Percentiles rank a stretch among this genome's conserved stretches.
Conservation (phyloP, 2,329 filamentous ascomycete genomes). For the Apiospora koreana region DNA sequence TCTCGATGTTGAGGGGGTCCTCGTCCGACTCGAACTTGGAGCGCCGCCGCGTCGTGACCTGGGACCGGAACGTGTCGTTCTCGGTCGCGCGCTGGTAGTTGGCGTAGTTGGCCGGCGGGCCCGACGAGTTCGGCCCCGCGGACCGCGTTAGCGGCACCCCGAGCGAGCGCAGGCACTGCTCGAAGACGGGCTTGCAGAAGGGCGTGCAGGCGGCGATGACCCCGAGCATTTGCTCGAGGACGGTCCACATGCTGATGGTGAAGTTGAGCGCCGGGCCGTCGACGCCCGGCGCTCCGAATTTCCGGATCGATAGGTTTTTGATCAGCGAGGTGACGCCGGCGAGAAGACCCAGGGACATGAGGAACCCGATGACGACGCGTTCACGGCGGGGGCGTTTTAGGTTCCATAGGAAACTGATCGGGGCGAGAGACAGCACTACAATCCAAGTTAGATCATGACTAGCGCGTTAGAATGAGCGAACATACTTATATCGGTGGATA, state of each 20-base stretch:
- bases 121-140: not conserved
- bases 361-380: slow-evolving; percentile 3
- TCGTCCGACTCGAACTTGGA: not conserved
- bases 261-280: not conserved
- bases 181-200: slow-evolving; percentile 9
- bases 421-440: slow-evolving; percentile 2
- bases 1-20: slow-evolving; percentile 2
- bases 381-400: not conserved
- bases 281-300: not conserved
- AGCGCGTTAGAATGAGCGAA: no score
- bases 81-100: not conserved
- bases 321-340: slow-evolving; percentile 3
- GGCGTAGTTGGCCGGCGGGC: not conserved
- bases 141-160: not conserved
- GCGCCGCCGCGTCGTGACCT: not conserved
- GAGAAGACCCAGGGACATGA: slow-evolving; percentile 8
- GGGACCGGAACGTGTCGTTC: slow-evolving; percentile 4
- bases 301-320: not conserved
- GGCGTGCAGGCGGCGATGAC: slow-evolving; percentile 1
- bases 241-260: slow-evolving; percentile 5
- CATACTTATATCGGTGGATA: not conserved
- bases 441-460: not conserved
- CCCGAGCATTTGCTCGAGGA: not conserved
- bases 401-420: slow-evolving; percentile 5
- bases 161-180: not conserved